Evolutionary conservation across 164 flowering plant genomes (phyloP).

Genomic region (Magnolia changhungtana): DNA sequence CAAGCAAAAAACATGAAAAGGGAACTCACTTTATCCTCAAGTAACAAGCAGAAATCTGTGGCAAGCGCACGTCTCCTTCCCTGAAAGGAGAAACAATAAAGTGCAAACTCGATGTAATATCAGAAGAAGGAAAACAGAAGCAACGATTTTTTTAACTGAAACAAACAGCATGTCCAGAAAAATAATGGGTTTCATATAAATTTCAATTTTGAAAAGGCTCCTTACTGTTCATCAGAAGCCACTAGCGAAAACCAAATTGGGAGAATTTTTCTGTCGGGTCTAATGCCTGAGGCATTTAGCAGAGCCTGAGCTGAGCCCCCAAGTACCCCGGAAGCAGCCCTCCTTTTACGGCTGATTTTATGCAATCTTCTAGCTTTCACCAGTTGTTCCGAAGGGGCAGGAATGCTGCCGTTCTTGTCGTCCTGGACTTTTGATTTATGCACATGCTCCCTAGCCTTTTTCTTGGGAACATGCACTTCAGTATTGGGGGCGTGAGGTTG

Average conservation of each 20-base stretch:
- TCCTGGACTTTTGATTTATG: conserved; percentile 40
- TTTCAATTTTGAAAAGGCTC: conserved; percentile 6
- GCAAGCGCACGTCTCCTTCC: conserved; percentile 53
- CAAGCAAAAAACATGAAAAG: conserved; percentile 2
- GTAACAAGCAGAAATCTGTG: conserved; percentile 49
- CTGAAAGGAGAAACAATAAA: conserved; percentile 37
- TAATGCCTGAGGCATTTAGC: conserved; percentile 44
- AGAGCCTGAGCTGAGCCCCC: conserved; percentile 41
- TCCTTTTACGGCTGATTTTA: conserved; percentile 38
- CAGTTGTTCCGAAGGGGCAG: conserved; percentile 26
- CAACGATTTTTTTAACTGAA: neutral
- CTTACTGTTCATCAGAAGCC: conserved; percentile 82
- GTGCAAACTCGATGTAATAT: conserved; percentile 1
- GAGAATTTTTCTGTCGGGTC: conserved; percentile 36
- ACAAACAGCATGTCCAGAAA: neutral
- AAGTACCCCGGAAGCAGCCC: conserved; percentile 28
- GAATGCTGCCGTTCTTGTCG: conserved; percentile 30
- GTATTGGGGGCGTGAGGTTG: conserved; percentile 21
- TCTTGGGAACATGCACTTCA: conserved; percentile 31
- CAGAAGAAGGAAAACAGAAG: conserved; percentile 4
- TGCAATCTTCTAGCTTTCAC: conserved; percentile 59
- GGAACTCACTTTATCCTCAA: conserved; percentile 62
- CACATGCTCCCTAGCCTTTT: conserved; percentile 43
- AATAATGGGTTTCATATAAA: neutral
- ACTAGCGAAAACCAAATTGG: conserved; percentile 89